Evolutionary conservation across 257 asterid genomes (phyloP), one percentile per base, ranked within the genome.

Genomic region (Thymus quinquecostatus): DNA sequence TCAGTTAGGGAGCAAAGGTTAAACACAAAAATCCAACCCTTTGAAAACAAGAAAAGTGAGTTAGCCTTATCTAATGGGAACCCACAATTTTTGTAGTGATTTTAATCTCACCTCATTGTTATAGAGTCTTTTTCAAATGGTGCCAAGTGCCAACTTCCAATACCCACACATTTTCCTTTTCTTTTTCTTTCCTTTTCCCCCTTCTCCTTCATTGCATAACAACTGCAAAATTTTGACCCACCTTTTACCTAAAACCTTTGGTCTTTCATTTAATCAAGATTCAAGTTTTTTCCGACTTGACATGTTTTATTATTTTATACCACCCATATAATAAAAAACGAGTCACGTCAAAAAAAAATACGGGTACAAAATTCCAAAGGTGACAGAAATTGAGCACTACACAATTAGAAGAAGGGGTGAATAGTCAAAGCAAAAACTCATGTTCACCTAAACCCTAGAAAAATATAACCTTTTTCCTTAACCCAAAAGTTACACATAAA

Each of bases 21-120:
- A 78, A 78, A 78, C 70, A 64, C 68, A 71, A 82, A 70, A 74
- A 57, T 75, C 86, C 86, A 82, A 77, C 11, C n/a, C 2, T 54
- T 5, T 30, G 43, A 29, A 33, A 60, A 41, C 76, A 73, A 74
- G 70, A 71, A 73, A 75, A 63, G 74, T 59, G 80, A 66, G 41
- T 21, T 53, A 33, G 8, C 53, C 50, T 80, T 72, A 57, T 72
- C 67, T 60, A 1, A 59, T 64, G 64, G 69, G 40, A 62, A 12
- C 82, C 77, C 73, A 66, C 69, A 58, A 59, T 45, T 41, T 21
- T 13, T 47, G 11, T 44, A 45, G 40, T 64, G 55, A 65, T 69
- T 61, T 63, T 62, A 30, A 73, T 63, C 56, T 56, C 36, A 60
- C 34, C 57, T 9, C 44, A 63, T 60, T 21, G 66, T 29, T 65